Base-by-base conservation (phyloP, 2,329 filamentous ascomycete species). In the Albophoma yamanashiensis region DNA sequence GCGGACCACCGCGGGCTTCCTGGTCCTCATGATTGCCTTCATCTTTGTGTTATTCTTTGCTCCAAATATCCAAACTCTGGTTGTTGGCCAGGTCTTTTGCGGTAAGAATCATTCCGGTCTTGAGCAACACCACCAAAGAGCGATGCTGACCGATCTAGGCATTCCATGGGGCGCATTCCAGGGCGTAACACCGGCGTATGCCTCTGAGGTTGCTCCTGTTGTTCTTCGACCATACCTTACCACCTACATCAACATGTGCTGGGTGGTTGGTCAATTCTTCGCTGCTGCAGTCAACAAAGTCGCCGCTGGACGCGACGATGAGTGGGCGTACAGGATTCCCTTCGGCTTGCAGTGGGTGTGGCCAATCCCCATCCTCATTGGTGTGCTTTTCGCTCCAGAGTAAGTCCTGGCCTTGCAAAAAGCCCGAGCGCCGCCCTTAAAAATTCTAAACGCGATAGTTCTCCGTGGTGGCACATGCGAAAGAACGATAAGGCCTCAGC, bases 31-130 rank as follows among this genome's bases (percentile, higher is more conserved):
- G 79, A 75, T 78, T 36, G 67, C 69, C 0, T 82, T 82, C 58
- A 76, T 85, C 45, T 83, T 82, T 61, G 73, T 82, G 2, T 66
- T 80, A 1, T 83, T 83, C 68, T 83, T 84, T 61, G 80, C 79
- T 0, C 71, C 75, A 0, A 78, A 76, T 36, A 66, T 82, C 3
- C 64, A 75, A 50, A 68, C 80, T 1, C 71, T 82, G 4, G 73
- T 82, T 8, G 70, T 76, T 1, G 80, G 79, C 1, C 78, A 82
- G 64, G 68, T 84, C 0, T 71, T 83, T 0, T 72, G 70, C 43
- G 70, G 70, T 71, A 64, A 15, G 58, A 9, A 6, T 14, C 25
- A 14, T 31, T 25, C 15, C 43, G 22, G 14, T 31, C 25, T 31
- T 31, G 15, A 15, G 9, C 47, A 50, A 31, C 3, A 3, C 4